These are phyloP conservation scores for Malus hybrid DNA, from an alignment of 331 rosid genomes.

Conservation along the genomic window DNA sequence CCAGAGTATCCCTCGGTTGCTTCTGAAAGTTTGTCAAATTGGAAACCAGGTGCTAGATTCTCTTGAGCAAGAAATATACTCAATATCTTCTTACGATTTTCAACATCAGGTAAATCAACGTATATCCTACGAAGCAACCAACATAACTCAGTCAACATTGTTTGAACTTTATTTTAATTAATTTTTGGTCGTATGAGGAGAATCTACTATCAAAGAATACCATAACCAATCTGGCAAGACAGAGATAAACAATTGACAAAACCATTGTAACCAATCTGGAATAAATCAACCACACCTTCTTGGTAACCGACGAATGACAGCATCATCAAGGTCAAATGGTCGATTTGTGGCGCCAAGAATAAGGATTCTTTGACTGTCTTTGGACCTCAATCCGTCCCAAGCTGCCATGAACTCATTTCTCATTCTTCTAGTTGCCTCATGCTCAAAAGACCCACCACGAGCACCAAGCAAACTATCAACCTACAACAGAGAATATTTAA, in stretches of 20 bases:
- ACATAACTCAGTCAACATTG: slow-evolving; percentile 7
- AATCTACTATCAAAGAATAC: background rate
- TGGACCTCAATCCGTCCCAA: slow-evolving; percentile 98
- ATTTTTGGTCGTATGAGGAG: background rate
- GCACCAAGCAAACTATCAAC: slow-evolving; percentile 99
- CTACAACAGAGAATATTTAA: slow-evolving; percentile 28
- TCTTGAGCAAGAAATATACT: slow-evolving; percentile 82
- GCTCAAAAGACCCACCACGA: slow-evolving; percentile 96
- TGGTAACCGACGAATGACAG: slow-evolving; percentile 96
- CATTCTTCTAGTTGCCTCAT: slow-evolving; percentile 99
- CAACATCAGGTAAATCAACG: slow-evolving; percentile 90
- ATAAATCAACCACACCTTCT: slow-evolving; percentile 51
- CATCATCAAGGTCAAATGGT: slow-evolving; percentile 97
- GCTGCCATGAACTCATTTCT: slow-evolving; percentile 99
- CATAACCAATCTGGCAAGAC: too few species aligned
- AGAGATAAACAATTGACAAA: background rate
- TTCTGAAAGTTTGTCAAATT: slow-evolving; percentile 67
- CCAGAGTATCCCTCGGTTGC: slow-evolving; percentile 97
- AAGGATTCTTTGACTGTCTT: slow-evolving; percentile 88
- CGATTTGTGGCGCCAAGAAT: slow-evolving; percentile 97
- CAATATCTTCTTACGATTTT: slow-evolving; percentile 81
- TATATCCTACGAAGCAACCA: slow-evolving; percentile 56
- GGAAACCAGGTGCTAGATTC: slow-evolving; percentile 57
- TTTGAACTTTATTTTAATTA: background rate
- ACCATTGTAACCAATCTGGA: background rate